These are phyloP conservation scores for Epithemia pelagica DNA, from an alignment of 108 stramenopile species.

Conservation along the genomic window DNA sequence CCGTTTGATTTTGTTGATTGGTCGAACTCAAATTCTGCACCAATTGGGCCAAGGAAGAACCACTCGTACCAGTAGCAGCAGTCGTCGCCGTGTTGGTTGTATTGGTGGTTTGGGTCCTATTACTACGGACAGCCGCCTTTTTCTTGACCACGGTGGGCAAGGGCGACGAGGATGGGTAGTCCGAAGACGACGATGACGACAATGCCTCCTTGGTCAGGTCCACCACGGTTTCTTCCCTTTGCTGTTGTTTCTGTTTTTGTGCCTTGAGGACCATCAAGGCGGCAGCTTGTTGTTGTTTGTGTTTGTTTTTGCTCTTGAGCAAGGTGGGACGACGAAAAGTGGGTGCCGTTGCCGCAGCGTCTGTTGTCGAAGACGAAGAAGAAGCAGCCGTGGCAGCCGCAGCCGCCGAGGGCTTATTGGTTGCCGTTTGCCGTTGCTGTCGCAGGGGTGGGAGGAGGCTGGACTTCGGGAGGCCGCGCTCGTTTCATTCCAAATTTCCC, in stretches of 20 bases:
- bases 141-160: neutral
- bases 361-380: too few relatives aligned
- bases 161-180: too few relatives aligned
- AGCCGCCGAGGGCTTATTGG: neutral
- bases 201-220: neutral
- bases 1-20: neutral
- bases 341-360: too few relatives aligned
- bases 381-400: too few relatives aligned
- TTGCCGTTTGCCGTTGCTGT: too few relatives aligned
- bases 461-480: neutral
- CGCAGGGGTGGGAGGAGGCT: too few relatives aligned
- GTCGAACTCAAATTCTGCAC: conserved; percentile 5
- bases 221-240: neutral
- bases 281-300: neutral
- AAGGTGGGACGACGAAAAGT: neutral
- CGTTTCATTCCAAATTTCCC: neutral
- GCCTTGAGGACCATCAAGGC: neutral
- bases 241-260: neutral
- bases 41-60: neutral
- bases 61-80: neutral
- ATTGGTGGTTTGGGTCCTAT: too few relatives aligned
- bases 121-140: neutral
- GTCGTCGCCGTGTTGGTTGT: too few relatives aligned
- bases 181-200: neutral
- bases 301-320: neutral